Base-by-base conservation (phyloP, 805 yeast species). In the Yamadazyma insecticola region DNA sequence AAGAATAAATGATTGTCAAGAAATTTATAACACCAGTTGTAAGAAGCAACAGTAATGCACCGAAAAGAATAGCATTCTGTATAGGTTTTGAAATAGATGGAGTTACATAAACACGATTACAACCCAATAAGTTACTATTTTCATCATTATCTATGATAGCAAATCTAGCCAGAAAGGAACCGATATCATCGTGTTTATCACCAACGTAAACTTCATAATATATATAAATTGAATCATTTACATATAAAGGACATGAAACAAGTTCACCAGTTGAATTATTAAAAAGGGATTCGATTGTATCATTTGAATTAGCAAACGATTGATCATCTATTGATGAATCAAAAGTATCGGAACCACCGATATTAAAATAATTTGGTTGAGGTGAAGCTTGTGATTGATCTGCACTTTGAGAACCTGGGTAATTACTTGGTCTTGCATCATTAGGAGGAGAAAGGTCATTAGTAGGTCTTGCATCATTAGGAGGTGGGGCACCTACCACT, bases 21-120 rank as follows among this genome's bases (percentile, higher is more conserved):
- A 59, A 38, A 22, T 74, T 62, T 16, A 72, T 40, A 3, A 57
- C 35, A n/a, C 62, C 60, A 5, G 79, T 50, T 3, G 57, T 55
- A 2, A 69, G 46, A 6, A 73, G 50, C 13, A 67, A 55, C 11
- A 53, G 51, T 1, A 60, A 45, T 5, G 74, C 55, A 5, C 70
- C 67, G 4, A 50, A 45, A 16, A 66, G 48, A 4, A 74, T 51
- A n/a, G 60, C 42, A 6, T 40, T 30, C 4, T 62, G 51, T 12
- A 73, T 52, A 6, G 51, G 19, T 4, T 40, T 33, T 2, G 55
- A 45, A 28, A 54, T 51, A 1, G 55, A 63, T 0, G 81, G 79
- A 1, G 82, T 73, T 5, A 73, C 66, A 39, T 63, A 63, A 4
- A 70, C 51, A 12, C 51, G 44, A 13, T 67, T 51, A 39, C 85